These are phyloP conservation scores for Arabis hirsuta DNA, from an alignment of 345 rosid species.

Conservation along the genomic window DNA sequence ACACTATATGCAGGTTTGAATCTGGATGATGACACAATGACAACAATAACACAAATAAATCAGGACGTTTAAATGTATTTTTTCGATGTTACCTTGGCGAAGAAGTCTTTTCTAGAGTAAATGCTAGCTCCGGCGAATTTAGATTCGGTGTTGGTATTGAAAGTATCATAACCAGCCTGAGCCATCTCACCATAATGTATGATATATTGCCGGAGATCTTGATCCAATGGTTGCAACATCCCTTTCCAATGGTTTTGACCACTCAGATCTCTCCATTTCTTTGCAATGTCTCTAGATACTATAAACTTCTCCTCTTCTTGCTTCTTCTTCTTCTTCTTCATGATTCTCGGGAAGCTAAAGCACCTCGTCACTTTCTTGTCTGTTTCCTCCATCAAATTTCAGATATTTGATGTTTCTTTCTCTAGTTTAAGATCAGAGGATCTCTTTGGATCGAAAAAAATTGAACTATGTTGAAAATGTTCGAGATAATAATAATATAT, in stretches of 20 bases:
- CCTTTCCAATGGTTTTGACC: slow-evolving; percentile 67
- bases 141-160: slow-evolving; percentile 60
- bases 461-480: not conserved
- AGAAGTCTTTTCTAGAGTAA: slow-evolving; percentile 59
- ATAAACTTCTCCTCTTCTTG: slow-evolving; percentile 39
- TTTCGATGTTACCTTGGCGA: slow-evolving; percentile 42
- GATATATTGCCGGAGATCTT: slow-evolving; percentile 68
- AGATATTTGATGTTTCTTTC: slow-evolving; percentile 18
- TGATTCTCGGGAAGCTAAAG: slow-evolving; percentile 35
- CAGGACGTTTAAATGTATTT: not conserved
- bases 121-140: slow-evolving; percentile 67
- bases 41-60: no score
- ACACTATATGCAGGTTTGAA: no score
- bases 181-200: slow-evolving; percentile 91
- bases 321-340: slow-evolving; percentile 27
- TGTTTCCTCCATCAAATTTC: slow-evolving; percentile 34
- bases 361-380: slow-evolving; percentile 38
- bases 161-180: slow-evolving; percentile 74
- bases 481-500: slow-evolving; percentile 1
- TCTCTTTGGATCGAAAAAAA: slow-evolving; percentile 29
- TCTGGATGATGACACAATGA: no score
- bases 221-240: slow-evolving; percentile 68
- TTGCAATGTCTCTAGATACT: slow-evolving; percentile 41
- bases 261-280: slow-evolving; percentile 68
- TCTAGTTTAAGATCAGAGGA: slow-evolving; percentile 14